phyloP scores from a whole-genome alignment of 768 basidiomycete species.

The Boletus edulis region DNA sequence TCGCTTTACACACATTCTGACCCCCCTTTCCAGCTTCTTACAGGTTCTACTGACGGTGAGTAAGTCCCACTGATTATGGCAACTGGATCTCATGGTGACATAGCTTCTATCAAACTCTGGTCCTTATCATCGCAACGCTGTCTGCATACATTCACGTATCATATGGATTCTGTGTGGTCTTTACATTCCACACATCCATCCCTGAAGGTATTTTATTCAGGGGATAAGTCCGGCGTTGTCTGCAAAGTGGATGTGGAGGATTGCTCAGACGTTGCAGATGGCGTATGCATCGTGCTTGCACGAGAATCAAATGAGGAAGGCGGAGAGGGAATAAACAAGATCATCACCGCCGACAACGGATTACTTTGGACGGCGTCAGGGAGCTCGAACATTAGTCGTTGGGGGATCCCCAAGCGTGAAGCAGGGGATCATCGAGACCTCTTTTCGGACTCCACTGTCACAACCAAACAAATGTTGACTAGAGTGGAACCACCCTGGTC shows the following conservation, averaged over 20 bases:
- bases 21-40: constrained; percentile 54
- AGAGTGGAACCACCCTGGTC: constrained; percentile 20
- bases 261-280: constrained; percentile 78
- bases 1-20: constrained; percentile 6
- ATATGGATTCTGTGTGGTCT: constrained; percentile 94
- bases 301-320: constrained; percentile 51
- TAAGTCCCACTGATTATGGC: neutral
- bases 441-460: constrained; percentile 10
- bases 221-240: constrained; percentile 86
- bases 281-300: constrained; percentile 84
- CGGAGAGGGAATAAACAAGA: constrained; percentile 74
- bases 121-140: constrained; percentile 86
- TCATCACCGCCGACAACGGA: constrained; percentile 79
- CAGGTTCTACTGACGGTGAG: constrained; percentile 75
- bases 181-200: constrained; percentile 85
- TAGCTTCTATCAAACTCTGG: constrained; percentile 90
- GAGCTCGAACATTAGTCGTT: constrained; percentile 76
- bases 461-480: constrained; percentile 9
- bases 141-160: constrained; percentile 94
- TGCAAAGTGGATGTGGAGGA: constrained; percentile 90
- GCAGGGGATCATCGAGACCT: constrained; percentile 12
- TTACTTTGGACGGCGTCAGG: constrained; percentile 91
- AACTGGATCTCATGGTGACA: constrained; percentile 14
- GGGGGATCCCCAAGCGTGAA: constrained; percentile 57
- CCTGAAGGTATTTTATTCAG: constrained; percentile 89